These are phyloP conservation scores for Leucaena leucocephala DNA, from an alignment of 306 rosid species.

Conservation along the genomic window DNA sequence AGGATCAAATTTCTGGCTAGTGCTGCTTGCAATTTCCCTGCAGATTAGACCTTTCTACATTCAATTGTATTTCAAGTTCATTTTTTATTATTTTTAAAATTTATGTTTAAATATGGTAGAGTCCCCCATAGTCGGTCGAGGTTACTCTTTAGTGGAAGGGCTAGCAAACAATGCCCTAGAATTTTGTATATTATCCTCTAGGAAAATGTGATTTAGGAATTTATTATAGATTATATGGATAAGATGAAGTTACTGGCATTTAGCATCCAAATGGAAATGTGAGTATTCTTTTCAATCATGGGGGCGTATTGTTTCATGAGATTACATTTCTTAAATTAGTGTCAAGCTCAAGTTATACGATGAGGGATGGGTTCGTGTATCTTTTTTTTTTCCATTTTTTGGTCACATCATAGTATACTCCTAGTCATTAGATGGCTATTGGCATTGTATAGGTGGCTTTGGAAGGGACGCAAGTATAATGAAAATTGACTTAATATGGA, in stretches of 20 bases:
- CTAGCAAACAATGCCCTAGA: conserved; percentile 31
- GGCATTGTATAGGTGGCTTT: not conserved
- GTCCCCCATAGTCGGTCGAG: not conserved
- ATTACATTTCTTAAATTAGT: not conserved
- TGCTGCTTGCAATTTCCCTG: conserved; percentile 21
- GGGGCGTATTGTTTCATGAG: not conserved
- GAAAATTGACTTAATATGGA: not conserved
- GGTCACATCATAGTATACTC: not conserved
- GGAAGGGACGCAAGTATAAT: not conserved
- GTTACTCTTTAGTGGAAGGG: conserved; percentile 24
- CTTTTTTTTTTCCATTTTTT: not conserved
- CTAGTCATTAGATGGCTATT: not conserved
- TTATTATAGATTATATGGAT: not conserved
- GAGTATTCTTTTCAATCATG: conserved; percentile 6
- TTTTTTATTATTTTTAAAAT: conserved; percentile 38
- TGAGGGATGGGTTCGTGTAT: not conserved
- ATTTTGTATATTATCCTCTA: conserved; percentile 49
- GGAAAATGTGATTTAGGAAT: conserved; percentile 9
- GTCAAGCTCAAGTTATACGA: not conserved
- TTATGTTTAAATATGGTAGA: conserved; percentile 31
- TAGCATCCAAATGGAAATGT: conserved; percentile 3
- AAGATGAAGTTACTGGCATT: conserved; percentile 18
- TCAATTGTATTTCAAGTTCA: conserved; percentile 39
- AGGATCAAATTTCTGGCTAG: conserved; percentile 38
- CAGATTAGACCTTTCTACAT: conserved; percentile 15